Conservation (phyloP, 805 yeast species). For the Candida methanosorbosa region DNA sequence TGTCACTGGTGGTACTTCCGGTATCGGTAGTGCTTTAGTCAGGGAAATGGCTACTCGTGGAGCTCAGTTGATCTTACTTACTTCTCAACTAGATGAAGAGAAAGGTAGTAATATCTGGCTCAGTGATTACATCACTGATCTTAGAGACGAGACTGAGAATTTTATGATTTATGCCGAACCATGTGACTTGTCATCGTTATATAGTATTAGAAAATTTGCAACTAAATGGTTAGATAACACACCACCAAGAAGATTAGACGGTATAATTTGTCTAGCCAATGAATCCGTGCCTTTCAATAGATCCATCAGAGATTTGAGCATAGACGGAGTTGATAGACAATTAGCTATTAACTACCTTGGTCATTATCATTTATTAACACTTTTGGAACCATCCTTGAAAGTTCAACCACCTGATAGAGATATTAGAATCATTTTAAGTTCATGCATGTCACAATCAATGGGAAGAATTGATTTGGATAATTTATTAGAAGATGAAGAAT, state of each 20-base stretch:
- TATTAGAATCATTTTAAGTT: slow-evolving; percentile 70
- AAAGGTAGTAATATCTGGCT: slow-evolving; percentile 42
- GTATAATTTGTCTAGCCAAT: slow-evolving; percentile 82
- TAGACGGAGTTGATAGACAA: slow-evolving; percentile 83
- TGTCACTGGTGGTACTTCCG: slow-evolving; percentile 91
- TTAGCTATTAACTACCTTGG: slow-evolving; percentile 75
- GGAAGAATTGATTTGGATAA: slow-evolving; percentile 58
- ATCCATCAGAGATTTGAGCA: slow-evolving; percentile 50
- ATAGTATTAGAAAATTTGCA: slow-evolving; percentile 80
- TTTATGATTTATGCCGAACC: slow-evolving; percentile 82
- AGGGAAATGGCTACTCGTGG: slow-evolving; percentile 71
- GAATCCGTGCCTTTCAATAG: slow-evolving; percentile 65
- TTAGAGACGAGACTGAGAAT: slow-evolving; percentile 64
- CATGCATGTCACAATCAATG: slow-evolving; percentile 71
- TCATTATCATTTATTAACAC: slow-evolving; percentile 71
- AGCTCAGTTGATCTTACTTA: slow-evolving; percentile 75
- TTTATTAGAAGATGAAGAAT: slow-evolving; percentile 53
- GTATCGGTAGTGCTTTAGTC: slow-evolving; percentile 73
- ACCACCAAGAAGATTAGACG: slow-evolving; percentile 89
- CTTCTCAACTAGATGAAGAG: slow-evolving; percentile 50
- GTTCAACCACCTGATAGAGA: slow-evolving; percentile 94
- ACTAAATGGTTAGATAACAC: slow-evolving; percentile 88
- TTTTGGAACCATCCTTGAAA: slow-evolving; percentile 75
- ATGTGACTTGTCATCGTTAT: slow-evolving; percentile 69
- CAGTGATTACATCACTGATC: slow-evolving; percentile 68